Percentiles rank a stretch among this genome's conserved stretches.
These are phyloP conservation scores for Cordyceps tenuipes DNA, from an alignment of 2,329 filamentous ascomycete species.

Conservation along the genomic window DNA sequence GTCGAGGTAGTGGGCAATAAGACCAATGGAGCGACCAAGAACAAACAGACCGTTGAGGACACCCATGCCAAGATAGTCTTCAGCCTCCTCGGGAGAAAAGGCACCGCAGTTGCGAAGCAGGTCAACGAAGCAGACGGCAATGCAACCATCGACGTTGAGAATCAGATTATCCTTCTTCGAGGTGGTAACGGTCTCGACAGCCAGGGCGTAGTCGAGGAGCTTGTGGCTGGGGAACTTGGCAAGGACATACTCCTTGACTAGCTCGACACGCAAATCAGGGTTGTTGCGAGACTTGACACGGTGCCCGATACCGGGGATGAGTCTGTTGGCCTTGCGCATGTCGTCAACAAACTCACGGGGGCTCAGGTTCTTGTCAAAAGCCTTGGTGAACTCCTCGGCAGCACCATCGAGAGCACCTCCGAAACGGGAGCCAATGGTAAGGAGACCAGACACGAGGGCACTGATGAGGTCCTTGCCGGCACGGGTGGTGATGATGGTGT, in stretches of 20 bases:
- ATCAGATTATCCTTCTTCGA: conserved; percentile 99
- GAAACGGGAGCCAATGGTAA: conserved; percentile 97
- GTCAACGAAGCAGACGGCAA: conserved; percentile 98
- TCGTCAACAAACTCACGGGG: conserved; percentile 98
- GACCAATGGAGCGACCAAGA: conserved; percentile 90
- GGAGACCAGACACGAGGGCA: conserved; percentile 87
- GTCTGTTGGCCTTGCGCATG: conserved; percentile 99
- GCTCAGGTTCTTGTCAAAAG: conserved; percentile 95
- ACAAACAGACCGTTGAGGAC: conserved; percentile 99
- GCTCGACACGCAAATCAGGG: conserved; percentile 97
- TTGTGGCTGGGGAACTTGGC: conserved; percentile 97
- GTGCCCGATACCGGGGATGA: conserved; percentile 98
- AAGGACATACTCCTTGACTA: conserved; percentile 97
- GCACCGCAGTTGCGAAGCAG: conserved; percentile 95
- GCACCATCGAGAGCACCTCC: conserved; percentile 97
- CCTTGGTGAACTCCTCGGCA: conserved; percentile 96
- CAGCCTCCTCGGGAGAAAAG: conserved; percentile 90
- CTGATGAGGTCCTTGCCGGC: conserved; percentile 98
- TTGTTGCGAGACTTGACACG: conserved; percentile 99
- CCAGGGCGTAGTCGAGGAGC: conserved; percentile 96
- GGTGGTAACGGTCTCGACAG: conserved; percentile 95
- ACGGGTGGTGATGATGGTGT: conserved; percentile 99
- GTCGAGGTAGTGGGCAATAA: conserved; percentile 99
- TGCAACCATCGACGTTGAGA: conserved; percentile 95
- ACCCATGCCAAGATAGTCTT: conserved; percentile 99